These are phyloP conservation scores for Postia placenta DNA, from an alignment of 768 basidiomycete genomes.

Conservation along the genomic window DNA sequence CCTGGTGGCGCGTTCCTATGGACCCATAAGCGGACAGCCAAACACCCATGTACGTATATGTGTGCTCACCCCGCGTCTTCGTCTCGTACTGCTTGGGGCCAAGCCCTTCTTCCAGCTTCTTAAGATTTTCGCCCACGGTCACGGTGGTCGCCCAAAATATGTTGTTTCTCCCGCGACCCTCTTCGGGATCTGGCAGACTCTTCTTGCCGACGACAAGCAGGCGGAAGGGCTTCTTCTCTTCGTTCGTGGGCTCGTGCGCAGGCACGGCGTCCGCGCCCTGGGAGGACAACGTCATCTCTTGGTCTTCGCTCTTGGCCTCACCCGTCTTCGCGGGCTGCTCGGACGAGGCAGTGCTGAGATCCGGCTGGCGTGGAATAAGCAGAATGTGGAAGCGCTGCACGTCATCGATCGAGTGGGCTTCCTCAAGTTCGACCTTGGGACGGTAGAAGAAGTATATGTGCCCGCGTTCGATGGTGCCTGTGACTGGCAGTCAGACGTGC, in stretches of 20 bases:
- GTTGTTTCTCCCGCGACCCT: slow-evolving; percentile 33
- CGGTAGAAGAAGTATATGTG: slow-evolving; percentile 64
- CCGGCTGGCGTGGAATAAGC: slow-evolving; percentile 49
- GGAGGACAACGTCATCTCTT: slow-evolving; percentile 37
- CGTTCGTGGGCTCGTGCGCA: slow-evolving; percentile 27
- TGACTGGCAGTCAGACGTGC: not conserved
- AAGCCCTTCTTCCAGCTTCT: slow-evolving; percentile 39
- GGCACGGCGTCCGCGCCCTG: slow-evolving; percentile 47
- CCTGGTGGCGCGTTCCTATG: slow-evolving; percentile 45
- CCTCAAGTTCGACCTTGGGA: slow-evolving; percentile 47
- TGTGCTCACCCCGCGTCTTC: slow-evolving; percentile 44
- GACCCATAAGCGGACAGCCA: not conserved
- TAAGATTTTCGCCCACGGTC: slow-evolving; percentile 45
- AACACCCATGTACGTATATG: not conserved
- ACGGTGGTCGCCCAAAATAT: slow-evolving; percentile 49
- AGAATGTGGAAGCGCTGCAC: slow-evolving; percentile 54
- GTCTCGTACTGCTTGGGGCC: slow-evolving; percentile 52
- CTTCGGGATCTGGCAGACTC: slow-evolving; percentile 43
- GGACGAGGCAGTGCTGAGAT: slow-evolving; percentile 25
- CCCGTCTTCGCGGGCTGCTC: slow-evolving; percentile 3
- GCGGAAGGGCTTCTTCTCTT: slow-evolving; percentile 41
- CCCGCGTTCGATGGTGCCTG: slow-evolving; percentile 52
- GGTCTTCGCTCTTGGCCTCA: slow-evolving; percentile 17
- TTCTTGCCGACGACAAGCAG: slow-evolving; percentile 55
- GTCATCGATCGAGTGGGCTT: slow-evolving; percentile 51